phyloP scores from a whole-genome alignment of 1,284 basidiomycete genomes.

The Erythrobasidium hasegawianum region DNA sequence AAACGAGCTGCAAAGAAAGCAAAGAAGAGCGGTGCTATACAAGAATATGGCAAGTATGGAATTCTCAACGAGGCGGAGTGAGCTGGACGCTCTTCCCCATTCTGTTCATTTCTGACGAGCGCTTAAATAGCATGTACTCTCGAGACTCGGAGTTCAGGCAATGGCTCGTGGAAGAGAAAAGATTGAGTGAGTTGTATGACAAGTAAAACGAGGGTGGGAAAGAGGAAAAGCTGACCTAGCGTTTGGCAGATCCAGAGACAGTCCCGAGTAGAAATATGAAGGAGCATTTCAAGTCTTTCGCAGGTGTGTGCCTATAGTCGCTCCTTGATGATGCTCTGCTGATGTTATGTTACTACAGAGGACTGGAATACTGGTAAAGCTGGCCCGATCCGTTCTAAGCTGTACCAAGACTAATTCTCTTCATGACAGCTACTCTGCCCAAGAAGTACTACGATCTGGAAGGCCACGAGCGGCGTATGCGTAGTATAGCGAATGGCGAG shows the following conservation, averaged over 20 bases:
- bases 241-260: background rate
- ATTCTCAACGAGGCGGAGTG: background rate
- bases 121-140: background rate
- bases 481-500: constrained; percentile 3
- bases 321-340: background rate
- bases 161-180: background rate
- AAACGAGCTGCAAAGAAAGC: constrained; percentile 1
- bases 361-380: constrained; percentile 6
- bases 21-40: background rate
- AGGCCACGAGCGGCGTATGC: background rate
- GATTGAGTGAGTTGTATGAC: background rate
- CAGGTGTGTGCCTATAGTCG: background rate
- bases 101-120: background rate
- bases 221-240: no score
- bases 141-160: background rate
- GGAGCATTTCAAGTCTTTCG: constrained; percentile 7
- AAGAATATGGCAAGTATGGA: constrained; percentile 7
- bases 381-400: no score
- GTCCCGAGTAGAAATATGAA: background rate
- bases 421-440: background rate
- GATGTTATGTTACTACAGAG: background rate
- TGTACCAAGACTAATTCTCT: no score
- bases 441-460: constrained; percentile 4
- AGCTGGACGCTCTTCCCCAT: background rate
- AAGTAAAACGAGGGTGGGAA: no score